Conservation (phyloP, 192 early-diverging fungal genomes). For the Helicostylum pulchrum region DNA sequence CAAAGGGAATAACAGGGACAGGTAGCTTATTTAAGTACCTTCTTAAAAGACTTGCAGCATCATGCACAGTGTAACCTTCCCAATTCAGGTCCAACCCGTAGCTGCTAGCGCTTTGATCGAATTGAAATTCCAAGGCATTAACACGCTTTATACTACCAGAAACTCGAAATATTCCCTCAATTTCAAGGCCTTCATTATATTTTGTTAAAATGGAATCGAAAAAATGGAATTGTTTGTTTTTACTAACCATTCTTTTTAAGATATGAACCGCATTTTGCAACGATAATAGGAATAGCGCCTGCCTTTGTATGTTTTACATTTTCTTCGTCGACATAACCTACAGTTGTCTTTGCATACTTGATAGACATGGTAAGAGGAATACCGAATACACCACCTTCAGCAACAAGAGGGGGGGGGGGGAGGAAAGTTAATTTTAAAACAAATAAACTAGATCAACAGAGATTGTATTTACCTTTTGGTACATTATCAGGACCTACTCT, state of each 20-base stretch:
- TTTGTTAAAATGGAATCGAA: neutral
- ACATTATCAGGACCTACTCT: neutral
- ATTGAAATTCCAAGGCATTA: constrained; percentile 61
- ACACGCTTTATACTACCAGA: constrained; percentile 73
- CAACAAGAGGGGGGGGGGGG: neutral
- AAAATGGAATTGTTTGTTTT: neutral
- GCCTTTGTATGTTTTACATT: constrained; percentile 26
- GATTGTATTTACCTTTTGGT: constrained; percentile 1
- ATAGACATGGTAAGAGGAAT: constrained; percentile 30
- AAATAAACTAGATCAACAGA: neutral
- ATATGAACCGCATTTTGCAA: constrained; percentile 39
- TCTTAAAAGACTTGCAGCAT: constrained; percentile 72
- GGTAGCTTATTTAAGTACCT: constrained; percentile 71
- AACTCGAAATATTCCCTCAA: constrained; percentile 72
- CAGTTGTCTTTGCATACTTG: constrained; percentile 27
- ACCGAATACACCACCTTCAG: constrained; percentile 27
- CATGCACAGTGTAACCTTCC: constrained; percentile 71
- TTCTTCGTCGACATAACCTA: constrained; percentile 37
- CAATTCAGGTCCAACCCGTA: constrained; percentile 65
- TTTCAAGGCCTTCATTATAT: constrained; percentile 41
- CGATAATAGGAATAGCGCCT: constrained; percentile 34
- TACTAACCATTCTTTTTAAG: constrained; percentile 34
- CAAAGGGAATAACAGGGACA: constrained; percentile 67
- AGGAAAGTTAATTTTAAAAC: neutral
- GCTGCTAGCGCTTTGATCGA: constrained; percentile 53